phyloP scores from a whole-genome alignment of 2,329 filamentous ascomycete genomes.

The Microsporum canis region DNA sequence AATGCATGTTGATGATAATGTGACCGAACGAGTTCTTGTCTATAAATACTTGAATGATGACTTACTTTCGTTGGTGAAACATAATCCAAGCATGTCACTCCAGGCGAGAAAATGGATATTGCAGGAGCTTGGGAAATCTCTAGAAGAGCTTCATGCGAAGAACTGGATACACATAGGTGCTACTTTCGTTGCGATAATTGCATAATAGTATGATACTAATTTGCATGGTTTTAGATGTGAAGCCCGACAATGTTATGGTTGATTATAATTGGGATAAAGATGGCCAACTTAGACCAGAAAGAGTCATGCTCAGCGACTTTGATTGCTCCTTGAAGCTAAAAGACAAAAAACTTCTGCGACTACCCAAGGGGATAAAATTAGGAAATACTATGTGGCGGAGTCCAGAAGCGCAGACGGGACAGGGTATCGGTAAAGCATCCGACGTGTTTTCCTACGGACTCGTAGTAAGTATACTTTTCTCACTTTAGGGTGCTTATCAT shows the following conservation, averaged over 20 bases:
- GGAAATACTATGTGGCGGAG: slow-evolving; percentile 7
- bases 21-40: background rate
- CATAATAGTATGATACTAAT: background rate
- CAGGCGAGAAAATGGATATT: background rate
- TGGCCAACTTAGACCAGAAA: background rate
- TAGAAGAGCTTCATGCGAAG: background rate
- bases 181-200: too few relatives aligned
- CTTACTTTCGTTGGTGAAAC: background rate
- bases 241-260: slow-evolving; percentile 7
- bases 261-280: slow-evolving; percentile 1
- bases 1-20: background rate
- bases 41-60: background rate
- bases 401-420: slow-evolving; percentile 6
- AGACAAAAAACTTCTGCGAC: slow-evolving; percentile 4
- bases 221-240: slow-evolving; percentile 1
- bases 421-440: slow-evolving; percentile 7
- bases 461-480: slow-evolving; percentile 2
- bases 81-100: background rate
- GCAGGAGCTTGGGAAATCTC: background rate
- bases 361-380: slow-evolving; percentile 4
- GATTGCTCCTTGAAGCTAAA: slow-evolving; percentile 6
- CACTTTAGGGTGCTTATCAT: background rate
- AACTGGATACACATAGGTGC: background rate
- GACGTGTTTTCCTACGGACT: slow-evolving; percentile 8
- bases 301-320: background rate